phyloP scores from a whole-genome alignment of 139 green algal genomes.

The Monoraphidium neglectum region DNA sequence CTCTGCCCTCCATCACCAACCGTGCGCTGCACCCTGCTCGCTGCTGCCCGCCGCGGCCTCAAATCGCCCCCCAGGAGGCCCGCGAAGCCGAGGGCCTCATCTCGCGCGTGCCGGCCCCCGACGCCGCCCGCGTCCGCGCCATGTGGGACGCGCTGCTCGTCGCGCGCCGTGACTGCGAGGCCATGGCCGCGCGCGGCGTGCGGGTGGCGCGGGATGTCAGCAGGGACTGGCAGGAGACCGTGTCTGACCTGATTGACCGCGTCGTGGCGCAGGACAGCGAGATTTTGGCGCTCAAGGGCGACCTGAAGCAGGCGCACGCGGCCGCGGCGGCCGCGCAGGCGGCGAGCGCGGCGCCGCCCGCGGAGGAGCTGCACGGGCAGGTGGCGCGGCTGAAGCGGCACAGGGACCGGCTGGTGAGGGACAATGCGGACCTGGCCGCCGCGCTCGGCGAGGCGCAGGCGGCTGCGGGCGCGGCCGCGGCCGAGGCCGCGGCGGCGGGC shows the following conservation, averaged over 20 bases:
- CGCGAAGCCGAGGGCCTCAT: neutral
- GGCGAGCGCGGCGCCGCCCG: too few species aligned
- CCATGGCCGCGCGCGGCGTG: slow-evolving; percentile 30
- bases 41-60: too few species aligned
- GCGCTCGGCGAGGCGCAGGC: neutral
- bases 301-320: too few species aligned
- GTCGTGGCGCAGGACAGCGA: slow-evolving; percentile 33
- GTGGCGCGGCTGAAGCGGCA: slow-evolving; percentile 28
- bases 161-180: slow-evolving; percentile 25
- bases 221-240: slow-evolving; percentile 40
- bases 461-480: neutral
- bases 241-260: slow-evolving; percentile 33
- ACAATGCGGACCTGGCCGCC: slow-evolving; percentile 20
- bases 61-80: too few species aligned
- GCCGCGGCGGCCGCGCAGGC: too few species aligned
- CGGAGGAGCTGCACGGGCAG: slow-evolving; percentile 17
- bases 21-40: too few species aligned
- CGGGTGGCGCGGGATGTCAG: slow-evolving; percentile 30
- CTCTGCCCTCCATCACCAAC: too few species aligned
- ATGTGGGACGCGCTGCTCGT: slow-evolving; percentile 24
- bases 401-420: slow-evolving; percentile 13
- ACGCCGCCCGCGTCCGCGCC: neutral
- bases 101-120: neutral
- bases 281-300: slow-evolving; percentile 4
- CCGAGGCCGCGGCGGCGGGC: slow-evolving; percentile 11